Conservation (phyloP, 129 eudicot species). For the Saussurea involucrata region DNA sequence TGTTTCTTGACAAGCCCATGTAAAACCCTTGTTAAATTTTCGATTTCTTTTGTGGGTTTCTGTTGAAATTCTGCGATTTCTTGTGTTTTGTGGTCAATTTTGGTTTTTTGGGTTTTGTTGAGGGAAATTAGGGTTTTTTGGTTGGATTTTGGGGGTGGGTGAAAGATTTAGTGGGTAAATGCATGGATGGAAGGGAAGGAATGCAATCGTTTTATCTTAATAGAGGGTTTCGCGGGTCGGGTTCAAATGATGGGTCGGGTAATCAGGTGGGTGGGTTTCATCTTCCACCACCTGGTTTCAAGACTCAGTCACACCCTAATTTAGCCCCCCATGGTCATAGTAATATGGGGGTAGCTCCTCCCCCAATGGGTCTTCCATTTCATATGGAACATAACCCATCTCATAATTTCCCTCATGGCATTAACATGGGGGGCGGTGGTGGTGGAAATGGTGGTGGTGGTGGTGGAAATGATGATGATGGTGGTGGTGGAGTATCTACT, state of each 20-base stretch:
- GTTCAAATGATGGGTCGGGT: slow-evolving; percentile 38
- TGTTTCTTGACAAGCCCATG: slow-evolving; percentile 37
- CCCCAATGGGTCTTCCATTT: slow-evolving; percentile 50
- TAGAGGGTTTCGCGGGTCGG: slow-evolving; percentile 63
- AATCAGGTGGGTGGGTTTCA: slow-evolving; percentile 36
- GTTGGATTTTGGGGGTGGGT: slow-evolving; percentile 20
- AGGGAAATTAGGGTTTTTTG: slow-evolving; percentile 9
- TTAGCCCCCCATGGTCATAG: slow-evolving; percentile 42
- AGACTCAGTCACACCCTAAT: slow-evolving; percentile 48
- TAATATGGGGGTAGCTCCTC: slow-evolving; percentile 39
- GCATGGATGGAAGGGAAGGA: slow-evolving; percentile 99
- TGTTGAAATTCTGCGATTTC: background rate
- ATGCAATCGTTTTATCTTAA: slow-evolving; percentile 79
- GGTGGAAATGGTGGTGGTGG: background rate
- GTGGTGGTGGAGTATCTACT: slow-evolving; percentile 4
- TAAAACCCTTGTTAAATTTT: slow-evolving; percentile 35
- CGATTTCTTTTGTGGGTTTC: slow-evolving; percentile 11
- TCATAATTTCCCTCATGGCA: slow-evolving; percentile 43
- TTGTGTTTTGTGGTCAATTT: slow-evolving; percentile 26
- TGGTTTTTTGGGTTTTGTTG: slow-evolving; percentile 17
- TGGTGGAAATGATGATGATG: background rate
- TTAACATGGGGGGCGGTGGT: slow-evolving; percentile 15
- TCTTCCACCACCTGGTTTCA: slow-evolving; percentile 53
- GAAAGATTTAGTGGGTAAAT: slow-evolving; percentile 44
- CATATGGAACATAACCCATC: slow-evolving; percentile 55